Evolutionary conservation across 768 basidiomycete genomes (phyloP), one percentile per base, ranked within the genome.

Genomic region (Dentipellis sp.): DNA sequence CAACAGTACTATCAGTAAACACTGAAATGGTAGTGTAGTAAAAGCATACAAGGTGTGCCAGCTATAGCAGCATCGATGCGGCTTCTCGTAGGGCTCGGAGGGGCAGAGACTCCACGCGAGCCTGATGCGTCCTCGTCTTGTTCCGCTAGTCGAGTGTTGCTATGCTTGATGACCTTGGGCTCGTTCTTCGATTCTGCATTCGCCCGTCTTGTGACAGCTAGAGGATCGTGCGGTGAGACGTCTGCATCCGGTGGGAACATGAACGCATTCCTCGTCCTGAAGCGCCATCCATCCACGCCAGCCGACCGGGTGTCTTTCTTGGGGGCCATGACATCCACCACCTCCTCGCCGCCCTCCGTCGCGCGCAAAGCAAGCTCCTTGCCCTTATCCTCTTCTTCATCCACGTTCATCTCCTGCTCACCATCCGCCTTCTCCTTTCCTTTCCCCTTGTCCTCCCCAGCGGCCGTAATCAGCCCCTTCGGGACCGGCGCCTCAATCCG

Each of bases 191-290:
- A 50, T 37, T 68, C 69, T 7, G 60, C 59, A 29, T 29, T 29
- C n/a, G 68, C 57, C 22, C 64, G 57, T 49, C 67, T 22, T 37
- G 68, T 56, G 52, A 69, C 63, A 3, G 65, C 64, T 48, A 71
- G 69, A 3, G 72, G 69, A 65, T 84, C 78, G 64, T 93, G 90
- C 1, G 92, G 90, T 19, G 87, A 82, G 47, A 81, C 75, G 66
- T 99, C 88, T 23, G 91, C 91, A 64, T 97, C 97, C 1, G 97
- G 94, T 0, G 87, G 67, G 65, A 97, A 99, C 92, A 97, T 97
- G 53, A 99, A 75, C 3, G 90, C 84, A 71, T 99, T 99, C 56
- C 97, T 84, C 23, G 91, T 79, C 78, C 84, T 91, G 75, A 91
- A 91, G 58, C 79, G 81, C 90, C 88, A 91, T 2, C 79, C 86